Percentiles rank a stretch among this genome's conserved stretches.
These are phyloP conservation scores for Phoma sp. DNA, from an alignment of 2,329 filamentous ascomycete species.

Conservation along the genomic window DNA sequence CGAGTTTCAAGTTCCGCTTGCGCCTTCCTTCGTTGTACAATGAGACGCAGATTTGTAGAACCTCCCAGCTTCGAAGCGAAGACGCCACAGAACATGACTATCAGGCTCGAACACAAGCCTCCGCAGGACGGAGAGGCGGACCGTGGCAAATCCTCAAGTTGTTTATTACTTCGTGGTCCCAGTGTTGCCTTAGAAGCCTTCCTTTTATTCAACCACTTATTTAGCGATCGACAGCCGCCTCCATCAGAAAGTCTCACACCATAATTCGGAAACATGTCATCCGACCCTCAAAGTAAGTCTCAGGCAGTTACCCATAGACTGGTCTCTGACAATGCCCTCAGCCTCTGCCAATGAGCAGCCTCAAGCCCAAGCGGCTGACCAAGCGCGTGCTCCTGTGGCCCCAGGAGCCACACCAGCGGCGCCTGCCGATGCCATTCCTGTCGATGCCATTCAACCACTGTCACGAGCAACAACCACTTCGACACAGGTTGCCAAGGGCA, in stretches of 20 bases:
- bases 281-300: slow-evolving; percentile 41
- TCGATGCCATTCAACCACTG: slow-evolving; percentile 35
- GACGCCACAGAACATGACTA: slow-evolving; percentile 21
- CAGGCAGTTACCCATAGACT: slow-evolving; percentile 15
- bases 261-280: slow-evolving; percentile 38
- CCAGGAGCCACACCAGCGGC: slow-evolving; percentile 20
- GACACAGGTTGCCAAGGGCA: slow-evolving; percentile 31
- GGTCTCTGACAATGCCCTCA: slow-evolving; percentile 33
- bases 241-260: slow-evolving; percentile 7
- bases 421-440: slow-evolving; percentile 35
- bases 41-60: slow-evolving; percentile 19
- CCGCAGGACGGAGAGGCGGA: slow-evolving; percentile 19
- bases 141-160: slow-evolving; percentile 26
- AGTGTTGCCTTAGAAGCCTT: slow-evolving; percentile 25
- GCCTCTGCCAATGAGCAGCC: slow-evolving; percentile 34
- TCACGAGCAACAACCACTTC: slow-evolving; percentile 27
- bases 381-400: slow-evolving; percentile 28
- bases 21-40: slow-evolving; percentile 20
- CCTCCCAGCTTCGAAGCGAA: slow-evolving; percentile 14
- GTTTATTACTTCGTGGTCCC: slow-evolving; percentile 44
- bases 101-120: slow-evolving; percentile 17
- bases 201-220: slow-evolving; percentile 32
- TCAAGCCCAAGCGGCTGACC: slow-evolving; percentile 35
- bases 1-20: slow-evolving; percentile 38
- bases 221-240: slow-evolving; percentile 24